phyloP scores from a whole-genome alignment of 768 basidiomycete genomes.

The Mycena galopus region DNA sequence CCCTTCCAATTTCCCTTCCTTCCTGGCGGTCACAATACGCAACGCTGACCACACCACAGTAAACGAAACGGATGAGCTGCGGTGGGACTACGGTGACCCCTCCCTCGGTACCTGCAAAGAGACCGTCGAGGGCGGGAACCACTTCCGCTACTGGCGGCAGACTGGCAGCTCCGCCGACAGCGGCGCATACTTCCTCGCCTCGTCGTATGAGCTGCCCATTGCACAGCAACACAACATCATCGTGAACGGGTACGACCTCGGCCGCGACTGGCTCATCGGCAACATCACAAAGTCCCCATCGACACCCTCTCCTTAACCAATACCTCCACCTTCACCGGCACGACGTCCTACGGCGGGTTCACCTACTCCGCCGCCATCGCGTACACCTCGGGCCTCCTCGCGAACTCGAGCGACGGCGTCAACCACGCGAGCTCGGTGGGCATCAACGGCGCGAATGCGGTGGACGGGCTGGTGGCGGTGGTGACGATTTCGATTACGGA shows the following conservation, averaged over 20 bases:
- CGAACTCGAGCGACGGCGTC: slow-evolving; percentile 75
- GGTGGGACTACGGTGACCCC: slow-evolving; percentile 87
- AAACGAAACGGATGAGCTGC: slow-evolving; percentile 87
- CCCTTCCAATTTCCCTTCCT: no score
- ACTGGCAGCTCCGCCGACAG: slow-evolving; percentile 74
- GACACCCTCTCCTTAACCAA: slow-evolving; percentile 66
- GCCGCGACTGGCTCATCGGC: slow-evolving; percentile 88
- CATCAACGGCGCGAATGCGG: slow-evolving; percentile 66
- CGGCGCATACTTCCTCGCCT: slow-evolving; percentile 81
- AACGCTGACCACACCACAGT: slow-evolving; percentile 53
- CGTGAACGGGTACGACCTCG: slow-evolving; percentile 85
- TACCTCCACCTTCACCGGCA: slow-evolving; percentile 69
- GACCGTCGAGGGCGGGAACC: slow-evolving; percentile 87
- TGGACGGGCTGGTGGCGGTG: slow-evolving; percentile 88
- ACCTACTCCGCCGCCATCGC: slow-evolving; percentile 78
- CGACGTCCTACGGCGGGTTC: slow-evolving; percentile 73
- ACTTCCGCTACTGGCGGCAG: slow-evolving; percentile 92
- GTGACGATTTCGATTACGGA: slow-evolving; percentile 76
- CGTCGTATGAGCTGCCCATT: slow-evolving; percentile 80
- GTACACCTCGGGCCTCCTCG: slow-evolving; percentile 79
- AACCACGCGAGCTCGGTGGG: slow-evolving; percentile 75
- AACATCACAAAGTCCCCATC: slow-evolving; percentile 76
- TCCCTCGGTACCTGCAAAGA: slow-evolving; percentile 89
- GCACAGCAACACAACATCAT: slow-evolving; percentile 76
- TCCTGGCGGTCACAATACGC: background rate